Conservation (phyloP, 352 stramenopile species). For the Pythium periplocum region DNA sequence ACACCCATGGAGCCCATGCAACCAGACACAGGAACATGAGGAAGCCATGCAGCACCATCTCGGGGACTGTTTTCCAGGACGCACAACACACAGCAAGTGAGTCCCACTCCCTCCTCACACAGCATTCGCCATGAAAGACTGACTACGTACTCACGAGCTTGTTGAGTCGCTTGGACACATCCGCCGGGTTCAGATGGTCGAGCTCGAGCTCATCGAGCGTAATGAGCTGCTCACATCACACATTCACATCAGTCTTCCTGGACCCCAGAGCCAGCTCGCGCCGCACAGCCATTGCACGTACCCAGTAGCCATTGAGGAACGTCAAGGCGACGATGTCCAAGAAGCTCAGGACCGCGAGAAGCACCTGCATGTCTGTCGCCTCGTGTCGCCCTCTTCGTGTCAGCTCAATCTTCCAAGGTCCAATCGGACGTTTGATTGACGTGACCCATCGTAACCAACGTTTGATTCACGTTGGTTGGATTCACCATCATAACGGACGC, state of each 20-base stretch:
- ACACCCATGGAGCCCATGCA: conserved; percentile 69
- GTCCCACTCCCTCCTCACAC: not conserved
- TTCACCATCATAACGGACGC: conserved; percentile 9
- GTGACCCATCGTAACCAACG: too few species aligned
- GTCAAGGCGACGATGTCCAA: conserved; percentile 81
- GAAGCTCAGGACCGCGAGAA: conserved; percentile 78
- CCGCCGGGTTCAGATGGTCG: conserved; percentile 81
- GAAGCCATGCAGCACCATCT: conserved; percentile 78
- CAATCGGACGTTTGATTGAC: too few species aligned
- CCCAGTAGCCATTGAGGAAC: conserved; percentile 86
- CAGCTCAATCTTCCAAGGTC: too few species aligned
- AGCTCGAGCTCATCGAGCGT: conserved; percentile 83
- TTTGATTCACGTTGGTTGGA: too few species aligned
- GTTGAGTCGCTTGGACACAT: conserved; percentile 81
- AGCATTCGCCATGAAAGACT: not conserved
- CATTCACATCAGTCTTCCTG: conserved; percentile 1
- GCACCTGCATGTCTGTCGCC: conserved; percentile 44
- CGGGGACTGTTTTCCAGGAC: conserved; percentile 34
- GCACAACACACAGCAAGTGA: not conserved
- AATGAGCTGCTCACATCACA: conserved; percentile 44
- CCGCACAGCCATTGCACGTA: conserved; percentile 22
- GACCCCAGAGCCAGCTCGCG: not conserved
- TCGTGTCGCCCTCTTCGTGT: too few species aligned
- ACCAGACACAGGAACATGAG: conserved; percentile 70
- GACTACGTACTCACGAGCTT: conserved; percentile 47